Conservation (phyloP, 2,329 filamentous ascomycete genomes). For the Incumbomyces lentus region DNA sequence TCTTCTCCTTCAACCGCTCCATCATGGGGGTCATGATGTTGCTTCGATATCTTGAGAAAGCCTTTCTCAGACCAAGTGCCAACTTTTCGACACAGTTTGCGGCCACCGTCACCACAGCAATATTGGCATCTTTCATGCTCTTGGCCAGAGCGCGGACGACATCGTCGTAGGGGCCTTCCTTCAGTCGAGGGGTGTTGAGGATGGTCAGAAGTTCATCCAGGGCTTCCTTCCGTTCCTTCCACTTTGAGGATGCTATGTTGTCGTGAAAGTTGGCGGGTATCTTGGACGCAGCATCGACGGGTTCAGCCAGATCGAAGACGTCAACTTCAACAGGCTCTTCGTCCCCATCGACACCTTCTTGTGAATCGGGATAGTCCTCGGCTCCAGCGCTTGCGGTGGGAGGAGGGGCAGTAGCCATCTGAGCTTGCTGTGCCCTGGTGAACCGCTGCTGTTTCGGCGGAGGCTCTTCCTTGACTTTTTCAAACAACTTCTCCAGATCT, state of each 20-base stretch:
- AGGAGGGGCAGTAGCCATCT: constrained; percentile 58
- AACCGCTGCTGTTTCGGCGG: constrained; percentile 82
- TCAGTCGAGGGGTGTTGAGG: constrained; percentile 79
- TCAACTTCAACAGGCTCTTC: constrained; percentile 61
- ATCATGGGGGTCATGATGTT: constrained; percentile 80
- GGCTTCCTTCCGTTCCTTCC: constrained; percentile 96
- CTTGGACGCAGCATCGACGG: constrained; percentile 74
- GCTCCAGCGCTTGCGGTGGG: constrained; percentile 47
- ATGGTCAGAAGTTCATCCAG: constrained; percentile 68
- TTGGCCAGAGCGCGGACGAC: constrained; percentile 77
- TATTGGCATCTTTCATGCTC: constrained; percentile 97
- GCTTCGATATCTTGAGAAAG: constrained; percentile 70
- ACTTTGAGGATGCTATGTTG: constrained; percentile 78
- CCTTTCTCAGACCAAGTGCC: constrained; percentile 70
- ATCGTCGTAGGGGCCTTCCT: constrained; percentile 80
- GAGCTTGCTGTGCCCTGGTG: constrained; percentile 79
- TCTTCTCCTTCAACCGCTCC: constrained; percentile 96
- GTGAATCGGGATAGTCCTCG: constrained; percentile 47
- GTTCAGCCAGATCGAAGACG: constrained; percentile 67
- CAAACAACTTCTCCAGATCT: constrained; percentile 87
- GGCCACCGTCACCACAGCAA: constrained; percentile 84
- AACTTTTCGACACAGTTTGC: constrained; percentile 86
- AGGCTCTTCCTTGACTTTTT: constrained; percentile 79
- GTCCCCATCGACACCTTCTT: constrained; percentile 48
- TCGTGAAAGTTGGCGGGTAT: constrained; percentile 75